These are phyloP conservation scores for Pseudogymnoascus sp. DNA, from an alignment of 2,329 filamentous ascomycete species.

Conservation along the genomic window DNA sequence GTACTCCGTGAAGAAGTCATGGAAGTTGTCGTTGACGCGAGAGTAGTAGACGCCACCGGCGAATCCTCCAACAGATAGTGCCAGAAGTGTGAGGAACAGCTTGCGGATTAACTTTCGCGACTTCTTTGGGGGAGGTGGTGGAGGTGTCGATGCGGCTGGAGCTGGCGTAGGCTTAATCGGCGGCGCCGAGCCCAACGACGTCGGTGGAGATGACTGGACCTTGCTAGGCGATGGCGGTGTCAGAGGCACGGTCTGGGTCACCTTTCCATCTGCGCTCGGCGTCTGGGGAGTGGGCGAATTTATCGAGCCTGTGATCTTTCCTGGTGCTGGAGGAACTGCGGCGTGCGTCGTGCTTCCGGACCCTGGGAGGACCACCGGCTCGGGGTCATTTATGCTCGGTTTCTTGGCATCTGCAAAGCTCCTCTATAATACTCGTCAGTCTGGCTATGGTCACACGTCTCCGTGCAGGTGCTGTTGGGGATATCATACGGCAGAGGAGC, in stretches of 20 bases:
- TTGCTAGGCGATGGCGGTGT: slow-evolving; percentile 35
- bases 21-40: slow-evolving; percentile 91
- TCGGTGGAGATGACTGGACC: slow-evolving; percentile 31
- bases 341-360: slow-evolving; percentile 32
- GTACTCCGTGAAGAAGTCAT: slow-evolving; percentile 98
- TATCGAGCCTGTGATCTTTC: slow-evolving; percentile 20
- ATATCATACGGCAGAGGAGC: slow-evolving; percentile 17
- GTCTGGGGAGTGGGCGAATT: slow-evolving; percentile 27
- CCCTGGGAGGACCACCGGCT: slow-evolving; percentile 45
- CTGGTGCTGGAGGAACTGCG: slow-evolving; percentile 30
- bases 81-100: slow-evolving; percentile 66
- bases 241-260: slow-evolving; percentile 41
- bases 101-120: slow-evolving; percentile 61
- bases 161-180: slow-evolving; percentile 21
- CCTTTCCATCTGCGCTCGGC: slow-evolving; percentile 34
- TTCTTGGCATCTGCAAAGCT: slow-evolving; percentile 49
- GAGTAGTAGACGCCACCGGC: slow-evolving; percentile 88
- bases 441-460: slow-evolving; percentile 30
- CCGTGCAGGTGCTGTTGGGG: slow-evolving; percentile 20
- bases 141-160: slow-evolving; percentile 24
- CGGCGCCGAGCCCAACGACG: slow-evolving; percentile 22
- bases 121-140: slow-evolving; percentile 35
- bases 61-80: slow-evolving; percentile 72
- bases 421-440: slow-evolving; percentile 37
- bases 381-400: slow-evolving; percentile 38